These are phyloP conservation scores for Byssoonygena ceratinophila DNA, from an alignment of 2,329 filamentous ascomycete species.

Conservation along the genomic window DNA sequence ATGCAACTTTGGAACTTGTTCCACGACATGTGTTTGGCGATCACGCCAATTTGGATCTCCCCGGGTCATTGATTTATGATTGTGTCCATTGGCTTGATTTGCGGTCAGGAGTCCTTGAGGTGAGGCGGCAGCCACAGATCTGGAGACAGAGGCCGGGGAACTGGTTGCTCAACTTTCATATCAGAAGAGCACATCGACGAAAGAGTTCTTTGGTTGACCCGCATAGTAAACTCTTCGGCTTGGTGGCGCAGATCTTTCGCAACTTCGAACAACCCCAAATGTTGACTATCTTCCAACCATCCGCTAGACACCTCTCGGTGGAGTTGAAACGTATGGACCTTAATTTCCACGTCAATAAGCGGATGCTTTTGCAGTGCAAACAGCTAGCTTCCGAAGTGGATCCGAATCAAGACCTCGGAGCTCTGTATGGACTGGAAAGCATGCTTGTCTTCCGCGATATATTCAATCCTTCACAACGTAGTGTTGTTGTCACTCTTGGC, in stretches of 20 bases:
- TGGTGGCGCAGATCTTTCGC: slow-evolving; percentile 34
- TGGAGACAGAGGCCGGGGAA: slow-evolving; percentile 34
- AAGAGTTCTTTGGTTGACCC: slow-evolving; percentile 29
- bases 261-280: slow-evolving; percentile 39
- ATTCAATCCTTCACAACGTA: slow-evolving; percentile 38
- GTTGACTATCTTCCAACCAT: slow-evolving; percentile 42
- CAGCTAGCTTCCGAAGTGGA: slow-evolving; percentile 47
- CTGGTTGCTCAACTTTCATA: slow-evolving; percentile 33
- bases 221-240: slow-evolving; percentile 31
- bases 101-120: slow-evolving; percentile 38
- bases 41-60: slow-evolving; percentile 37
- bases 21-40: slow-evolving; percentile 3
- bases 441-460: slow-evolving; percentile 44
- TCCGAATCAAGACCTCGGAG: slow-evolving; percentile 48
- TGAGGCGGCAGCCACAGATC: slow-evolving; percentile 37
- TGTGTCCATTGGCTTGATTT: slow-evolving; percentile 54
- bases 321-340: slow-evolving; percentile 47
- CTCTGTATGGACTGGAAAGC: slow-evolving; percentile 49
- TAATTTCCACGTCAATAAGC: slow-evolving; percentile 42
- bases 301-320: slow-evolving; percentile 28
- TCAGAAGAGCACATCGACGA: slow-evolving; percentile 22
- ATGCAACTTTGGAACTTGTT: slow-evolving; percentile 29
- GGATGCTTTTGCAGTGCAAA: slow-evolving; percentile 36
- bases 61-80: slow-evolving; percentile 39
- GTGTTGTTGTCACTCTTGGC: slow-evolving; percentile 47